Percentiles rank a stretch among this genome's conserved stretches.
phyloP scores from a whole-genome alignment of 805 yeast genomes.

The Schizosaccharomyces lindneri region DNA sequence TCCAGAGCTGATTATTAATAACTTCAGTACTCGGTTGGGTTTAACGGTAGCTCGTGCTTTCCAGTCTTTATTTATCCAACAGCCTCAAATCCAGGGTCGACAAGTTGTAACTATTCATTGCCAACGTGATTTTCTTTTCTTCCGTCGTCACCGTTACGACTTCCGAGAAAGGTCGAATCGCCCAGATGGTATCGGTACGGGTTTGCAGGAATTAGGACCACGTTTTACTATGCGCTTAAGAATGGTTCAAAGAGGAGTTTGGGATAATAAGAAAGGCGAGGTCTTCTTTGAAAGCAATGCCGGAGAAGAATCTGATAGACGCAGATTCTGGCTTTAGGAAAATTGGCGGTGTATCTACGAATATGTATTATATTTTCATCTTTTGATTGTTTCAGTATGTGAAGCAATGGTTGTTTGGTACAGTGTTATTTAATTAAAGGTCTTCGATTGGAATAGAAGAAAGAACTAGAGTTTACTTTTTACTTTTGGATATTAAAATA shows the following conservation, averaged over 20 bases:
- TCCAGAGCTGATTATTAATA: conserved; percentile 79
- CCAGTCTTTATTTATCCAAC: conserved; percentile 76
- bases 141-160: conserved; percentile 81
- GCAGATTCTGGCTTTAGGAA: background rate
- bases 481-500: too few relatives aligned
- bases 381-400: too few relatives aligned
- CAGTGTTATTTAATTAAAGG: too few relatives aligned
- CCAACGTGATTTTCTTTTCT: conserved; percentile 85
- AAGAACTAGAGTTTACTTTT: too few relatives aligned
- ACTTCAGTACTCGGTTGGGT: conserved; percentile 80
- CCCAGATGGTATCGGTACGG: conserved; percentile 19
- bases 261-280: conserved; percentile 20
- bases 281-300: background rate
- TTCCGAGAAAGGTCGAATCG: conserved; percentile 78
- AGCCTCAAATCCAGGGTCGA: conserved; percentile 84
- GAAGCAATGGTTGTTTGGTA: too few relatives aligned
- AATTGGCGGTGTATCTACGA: background rate
- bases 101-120: conserved; percentile 90
- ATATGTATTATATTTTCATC: too few relatives aligned
- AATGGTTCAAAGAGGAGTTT: conserved; percentile 73
- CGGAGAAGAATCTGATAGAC: conserved; percentile 1
- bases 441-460: too few relatives aligned
- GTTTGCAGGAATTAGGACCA: conserved; percentile 80
- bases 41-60: conserved; percentile 78
- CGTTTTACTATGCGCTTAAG: conserved; percentile 78